A percentile compares a stretch with the other conserved stretches of the same genome.
Evolutionary conservation across 768 basidiomycete genomes (phyloP).

Genomic region (Ramaria sp.): DNA sequence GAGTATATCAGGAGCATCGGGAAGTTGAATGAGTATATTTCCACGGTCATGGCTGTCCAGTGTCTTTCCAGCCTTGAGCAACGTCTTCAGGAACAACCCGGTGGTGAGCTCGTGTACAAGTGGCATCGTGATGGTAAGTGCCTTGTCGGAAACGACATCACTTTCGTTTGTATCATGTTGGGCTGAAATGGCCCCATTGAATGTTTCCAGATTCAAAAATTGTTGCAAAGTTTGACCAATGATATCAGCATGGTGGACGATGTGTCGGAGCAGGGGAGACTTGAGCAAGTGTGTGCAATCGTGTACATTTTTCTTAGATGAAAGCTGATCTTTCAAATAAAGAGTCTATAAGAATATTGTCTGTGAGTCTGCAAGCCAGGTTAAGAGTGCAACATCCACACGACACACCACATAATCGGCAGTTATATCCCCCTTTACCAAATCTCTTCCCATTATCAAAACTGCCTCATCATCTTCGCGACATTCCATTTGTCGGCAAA

Average conservation of each 20-base stretch:
- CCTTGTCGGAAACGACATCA: constrained; percentile 4
- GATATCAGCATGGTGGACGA: neutral
- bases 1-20: constrained; percentile 1
- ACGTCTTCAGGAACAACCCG: constrained; percentile 35
- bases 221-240: neutral
- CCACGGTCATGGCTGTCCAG: constrained; percentile 20
- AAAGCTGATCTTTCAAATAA: constrained; percentile 2
- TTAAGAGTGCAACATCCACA: constrained; percentile 11
- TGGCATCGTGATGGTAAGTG: constrained; percentile 33
- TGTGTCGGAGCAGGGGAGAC: neutral
- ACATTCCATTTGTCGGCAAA: neutral
- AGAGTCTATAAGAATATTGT: neutral
- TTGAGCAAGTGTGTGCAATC: neutral
- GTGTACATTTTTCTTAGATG: neutral
- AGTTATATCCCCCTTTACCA: constrained; percentile 33
- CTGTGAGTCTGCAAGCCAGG: neutral
- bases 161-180: neutral
- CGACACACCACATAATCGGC: constrained; percentile 36
- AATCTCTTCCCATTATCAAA: constrained; percentile 33
- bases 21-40: constrained; percentile 4
- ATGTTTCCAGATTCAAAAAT: neutral
- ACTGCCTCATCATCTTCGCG: constrained; percentile 19
- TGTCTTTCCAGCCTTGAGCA: constrained; percentile 27
- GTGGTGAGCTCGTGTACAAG: constrained; percentile 35
- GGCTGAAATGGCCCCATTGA: neutral